Evolutionary conservation across 108 stramenopile species (phyloP).

Genomic region (Stephanodiscus triporus): DNA sequence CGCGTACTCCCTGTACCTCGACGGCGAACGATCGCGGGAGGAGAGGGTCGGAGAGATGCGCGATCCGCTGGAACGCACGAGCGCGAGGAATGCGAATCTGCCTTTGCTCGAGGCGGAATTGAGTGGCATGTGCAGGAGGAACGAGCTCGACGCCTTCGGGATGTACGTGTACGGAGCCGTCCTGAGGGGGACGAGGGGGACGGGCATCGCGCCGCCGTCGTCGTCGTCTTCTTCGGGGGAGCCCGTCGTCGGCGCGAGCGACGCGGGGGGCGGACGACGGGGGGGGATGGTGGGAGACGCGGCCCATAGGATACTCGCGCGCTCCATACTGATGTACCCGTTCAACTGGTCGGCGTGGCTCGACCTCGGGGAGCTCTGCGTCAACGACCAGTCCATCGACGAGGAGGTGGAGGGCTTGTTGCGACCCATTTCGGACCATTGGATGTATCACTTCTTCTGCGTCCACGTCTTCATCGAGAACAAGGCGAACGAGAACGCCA

Average conservation of each 20-base stretch:
- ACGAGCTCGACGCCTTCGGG: slow-evolving; percentile 86
- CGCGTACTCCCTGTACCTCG: slow-evolving; percentile 90
- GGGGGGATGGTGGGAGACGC: slow-evolving; percentile 18
- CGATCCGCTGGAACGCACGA: slow-evolving; percentile 57
- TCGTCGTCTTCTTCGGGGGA: too few species aligned
- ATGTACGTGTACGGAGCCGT: slow-evolving; percentile 90
- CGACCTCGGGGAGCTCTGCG: slow-evolving; percentile 79
- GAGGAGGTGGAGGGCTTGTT: slow-evolving; percentile 62
- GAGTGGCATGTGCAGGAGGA: slow-evolving; percentile 20
- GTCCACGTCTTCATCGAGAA: slow-evolving; percentile 91
- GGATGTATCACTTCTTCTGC: slow-evolving; percentile 91
- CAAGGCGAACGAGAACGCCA: slow-evolving; percentile 80
- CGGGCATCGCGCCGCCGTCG: slow-evolving; percentile 25
- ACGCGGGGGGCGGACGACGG: not conserved
- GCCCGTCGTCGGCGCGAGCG: too few species aligned
- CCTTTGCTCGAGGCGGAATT: slow-evolving; percentile 80
- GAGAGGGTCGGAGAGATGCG: slow-evolving; percentile 73
- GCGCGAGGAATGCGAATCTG: slow-evolving; percentile 59
- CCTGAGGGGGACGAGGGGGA: slow-evolving; percentile 51
- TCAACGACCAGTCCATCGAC: slow-evolving; percentile 67
- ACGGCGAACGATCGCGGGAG: slow-evolving; percentile 92
- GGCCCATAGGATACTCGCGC: slow-evolving; percentile 70
- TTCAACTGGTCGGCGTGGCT: slow-evolving; percentile 98
- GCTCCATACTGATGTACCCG: slow-evolving; percentile 80
- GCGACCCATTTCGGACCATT: slow-evolving; percentile 57